Evolutionary conservation across 257 asterid genomes (phyloP).

Genomic region (Ophiorrhiza pumila): DNA sequence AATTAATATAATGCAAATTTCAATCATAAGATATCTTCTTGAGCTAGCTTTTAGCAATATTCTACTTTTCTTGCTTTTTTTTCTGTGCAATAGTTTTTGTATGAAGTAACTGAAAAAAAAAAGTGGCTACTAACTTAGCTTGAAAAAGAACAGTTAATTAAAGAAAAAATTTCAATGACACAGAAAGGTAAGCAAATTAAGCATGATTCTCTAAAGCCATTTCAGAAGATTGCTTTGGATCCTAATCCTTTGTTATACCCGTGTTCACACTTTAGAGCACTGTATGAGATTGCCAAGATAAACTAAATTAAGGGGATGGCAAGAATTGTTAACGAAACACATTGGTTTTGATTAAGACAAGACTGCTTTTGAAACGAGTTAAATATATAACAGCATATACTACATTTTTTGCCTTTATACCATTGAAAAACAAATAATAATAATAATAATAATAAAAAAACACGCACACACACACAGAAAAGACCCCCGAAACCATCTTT

Average conservation of each 20-base stretch:
- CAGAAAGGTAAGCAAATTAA: slow-evolving; percentile 19
- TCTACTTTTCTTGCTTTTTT: no score
- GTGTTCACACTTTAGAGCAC: slow-evolving; percentile 25
- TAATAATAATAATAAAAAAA: no score
- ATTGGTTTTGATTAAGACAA: slow-evolving; percentile 22
- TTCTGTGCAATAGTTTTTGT: no score
- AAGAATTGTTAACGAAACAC: slow-evolving; percentile 13
- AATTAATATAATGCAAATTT: no score
- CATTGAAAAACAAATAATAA: background rate
- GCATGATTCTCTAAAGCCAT: slow-evolving; percentile 7
- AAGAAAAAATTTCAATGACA: background rate
- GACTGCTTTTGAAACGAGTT: slow-evolving; percentile 10
- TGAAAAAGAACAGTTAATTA: background rate
- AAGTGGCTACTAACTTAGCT: background rate
- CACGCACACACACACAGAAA: background rate
- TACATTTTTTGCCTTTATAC: slow-evolving; percentile 15
- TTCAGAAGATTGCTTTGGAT: slow-evolving; percentile 11
- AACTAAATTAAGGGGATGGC: slow-evolving; percentile 10
- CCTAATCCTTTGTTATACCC: slow-evolving; percentile 10
- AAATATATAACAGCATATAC: slow-evolving; percentile 4
- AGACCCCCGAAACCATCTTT: slow-evolving; percentile 4
- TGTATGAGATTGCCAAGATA: background rate
- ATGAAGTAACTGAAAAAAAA: slow-evolving; percentile 3
- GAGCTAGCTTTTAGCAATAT: no score
- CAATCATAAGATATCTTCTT: no score